These are phyloP conservation scores for Cystofilobasidium ferigula DNA, from an alignment of 768 basidiomycete species.

Conservation along the genomic window DNA sequence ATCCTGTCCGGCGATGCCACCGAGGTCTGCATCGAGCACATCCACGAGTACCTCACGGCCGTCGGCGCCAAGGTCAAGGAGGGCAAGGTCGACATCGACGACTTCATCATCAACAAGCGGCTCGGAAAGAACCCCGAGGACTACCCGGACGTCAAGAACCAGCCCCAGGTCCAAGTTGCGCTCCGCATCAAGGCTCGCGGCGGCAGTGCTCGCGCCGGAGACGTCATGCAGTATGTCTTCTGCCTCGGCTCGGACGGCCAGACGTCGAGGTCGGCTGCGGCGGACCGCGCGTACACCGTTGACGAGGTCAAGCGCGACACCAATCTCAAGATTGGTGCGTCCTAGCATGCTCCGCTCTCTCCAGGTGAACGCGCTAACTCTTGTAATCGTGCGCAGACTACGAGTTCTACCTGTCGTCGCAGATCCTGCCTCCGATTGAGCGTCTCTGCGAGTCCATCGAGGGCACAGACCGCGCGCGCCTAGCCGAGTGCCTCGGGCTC, in stretches of 20 bases:
- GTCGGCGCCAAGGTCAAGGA: conserved; percentile 67
- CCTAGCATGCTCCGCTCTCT: neutral
- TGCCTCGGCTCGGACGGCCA: conserved; percentile 62
- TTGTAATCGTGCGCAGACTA: conserved; percentile 49
- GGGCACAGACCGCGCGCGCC: conserved; percentile 77
- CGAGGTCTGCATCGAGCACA: conserved; percentile 75
- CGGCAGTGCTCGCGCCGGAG: conserved; percentile 66
- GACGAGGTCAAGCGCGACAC: conserved; percentile 72
- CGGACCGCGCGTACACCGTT: conserved; percentile 83
- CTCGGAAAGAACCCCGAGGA: conserved; percentile 93
- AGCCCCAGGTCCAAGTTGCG: conserved; percentile 95
- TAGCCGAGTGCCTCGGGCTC: conserved; percentile 80
- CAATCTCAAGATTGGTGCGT: conserved; percentile 60
- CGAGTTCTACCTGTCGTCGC: conserved; percentile 79
- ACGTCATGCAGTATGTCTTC: conserved; percentile 93
- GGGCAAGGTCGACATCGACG: conserved; percentile 71
- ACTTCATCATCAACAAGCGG: conserved; percentile 93
- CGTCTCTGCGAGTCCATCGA: conserved; percentile 93
- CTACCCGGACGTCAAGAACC: conserved; percentile 87
- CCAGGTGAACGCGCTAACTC: neutral
- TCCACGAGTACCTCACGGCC: conserved; percentile 77
- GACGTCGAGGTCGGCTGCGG: conserved; percentile 60
- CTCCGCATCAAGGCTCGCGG: conserved; percentile 77
- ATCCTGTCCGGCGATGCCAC: conserved; percentile 84
- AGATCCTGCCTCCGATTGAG: conserved; percentile 87